These are phyloP conservation scores for Scheffersomyces stambukii DNA, from an alignment of 1,139 yeast species.

Conservation along the genomic window DNA sequence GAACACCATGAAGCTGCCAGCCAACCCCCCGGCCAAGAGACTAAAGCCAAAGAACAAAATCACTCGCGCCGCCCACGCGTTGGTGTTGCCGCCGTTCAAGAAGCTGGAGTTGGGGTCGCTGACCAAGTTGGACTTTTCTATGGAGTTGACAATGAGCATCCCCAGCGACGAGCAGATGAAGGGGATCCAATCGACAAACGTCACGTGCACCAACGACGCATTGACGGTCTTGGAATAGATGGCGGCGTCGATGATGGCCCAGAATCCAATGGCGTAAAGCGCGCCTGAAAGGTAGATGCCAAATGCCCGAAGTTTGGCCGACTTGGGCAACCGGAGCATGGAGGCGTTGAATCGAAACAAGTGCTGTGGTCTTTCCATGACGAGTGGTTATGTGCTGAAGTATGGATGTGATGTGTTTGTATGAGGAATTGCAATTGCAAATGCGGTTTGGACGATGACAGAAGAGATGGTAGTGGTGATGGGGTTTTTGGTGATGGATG, in stretches of 20 bases:
- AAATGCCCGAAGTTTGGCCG: constrained; percentile 64
- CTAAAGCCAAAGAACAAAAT: constrained; percentile 90
- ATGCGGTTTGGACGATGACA: neutral
- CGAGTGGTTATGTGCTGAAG: constrained; percentile 1
- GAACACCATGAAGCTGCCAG: constrained; percentile 86
- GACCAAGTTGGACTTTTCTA: constrained; percentile 77
- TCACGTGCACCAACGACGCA: constrained; percentile 81
- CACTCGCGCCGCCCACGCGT: constrained; percentile 93
- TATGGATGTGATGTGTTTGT: neutral
- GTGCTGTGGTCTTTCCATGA: constrained; percentile 10
- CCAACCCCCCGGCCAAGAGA: constrained; percentile 87
- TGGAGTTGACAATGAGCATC: constrained; percentile 86
- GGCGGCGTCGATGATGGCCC: constrained; percentile 87
- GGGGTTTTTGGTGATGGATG: neutral
- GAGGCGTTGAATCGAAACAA: constrained; percentile 11
- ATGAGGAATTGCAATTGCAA: neutral
- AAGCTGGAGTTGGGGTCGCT: constrained; percentile 39
- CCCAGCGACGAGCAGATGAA: constrained; percentile 84
- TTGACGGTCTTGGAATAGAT: constrained; percentile 80
- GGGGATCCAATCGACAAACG: constrained; percentile 95
- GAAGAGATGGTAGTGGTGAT: neutral
- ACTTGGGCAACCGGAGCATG: constrained; percentile 54
- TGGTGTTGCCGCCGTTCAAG: constrained; percentile 45
- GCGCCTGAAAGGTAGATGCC: constrained; percentile 79
- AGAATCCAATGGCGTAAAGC: constrained; percentile 81